Percentiles rank a stretch among this genome's conserved stretches.
Evolutionary conservation across 805 yeast species (phyloP).

Genomic region (Blastobotrys peoriensis): DNA sequence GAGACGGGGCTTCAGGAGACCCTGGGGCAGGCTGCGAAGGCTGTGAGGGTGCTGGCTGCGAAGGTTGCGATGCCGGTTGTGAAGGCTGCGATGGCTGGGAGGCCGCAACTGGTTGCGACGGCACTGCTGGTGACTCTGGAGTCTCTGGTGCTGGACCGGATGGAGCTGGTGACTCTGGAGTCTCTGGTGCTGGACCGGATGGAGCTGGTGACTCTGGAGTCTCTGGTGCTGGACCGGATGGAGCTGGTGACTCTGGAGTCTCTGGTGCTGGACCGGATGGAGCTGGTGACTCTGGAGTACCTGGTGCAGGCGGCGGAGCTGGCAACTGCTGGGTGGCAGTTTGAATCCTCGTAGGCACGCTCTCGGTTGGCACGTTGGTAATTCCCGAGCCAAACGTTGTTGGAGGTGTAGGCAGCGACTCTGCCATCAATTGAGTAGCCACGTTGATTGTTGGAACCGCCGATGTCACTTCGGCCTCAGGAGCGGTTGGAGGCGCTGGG

Average conservation of each 20-base stretch:
- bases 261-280: not conserved
- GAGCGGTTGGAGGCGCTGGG: conserved; percentile 3
- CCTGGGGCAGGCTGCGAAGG: not conserved
- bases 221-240: conserved; percentile 1
- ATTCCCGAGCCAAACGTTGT: not conserved
- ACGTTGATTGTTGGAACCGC: not conserved
- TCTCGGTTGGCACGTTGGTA: not conserved
- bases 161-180: not conserved
- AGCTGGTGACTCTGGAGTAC: not conserved
- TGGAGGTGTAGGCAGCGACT: too few relatives aligned
- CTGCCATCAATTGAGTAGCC: not conserved
- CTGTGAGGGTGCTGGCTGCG: not conserved
- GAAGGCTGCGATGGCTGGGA: not conserved
- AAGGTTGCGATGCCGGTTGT: not conserved
- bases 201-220: not conserved
- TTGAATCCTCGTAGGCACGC: too few relatives aligned
- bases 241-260: not conserved
- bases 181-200: not conserved
- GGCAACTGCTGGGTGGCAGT: too few relatives aligned
- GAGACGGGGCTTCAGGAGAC: not conserved
- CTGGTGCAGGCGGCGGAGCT: conserved; percentile 2
- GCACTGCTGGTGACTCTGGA: not conserved
- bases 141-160: conserved; percentile 1
- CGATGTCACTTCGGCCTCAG: too few relatives aligned
- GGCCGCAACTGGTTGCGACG: not conserved